Conservation (phyloP, 176 grass and related monocot species). For the Stipa capillata region DNA sequence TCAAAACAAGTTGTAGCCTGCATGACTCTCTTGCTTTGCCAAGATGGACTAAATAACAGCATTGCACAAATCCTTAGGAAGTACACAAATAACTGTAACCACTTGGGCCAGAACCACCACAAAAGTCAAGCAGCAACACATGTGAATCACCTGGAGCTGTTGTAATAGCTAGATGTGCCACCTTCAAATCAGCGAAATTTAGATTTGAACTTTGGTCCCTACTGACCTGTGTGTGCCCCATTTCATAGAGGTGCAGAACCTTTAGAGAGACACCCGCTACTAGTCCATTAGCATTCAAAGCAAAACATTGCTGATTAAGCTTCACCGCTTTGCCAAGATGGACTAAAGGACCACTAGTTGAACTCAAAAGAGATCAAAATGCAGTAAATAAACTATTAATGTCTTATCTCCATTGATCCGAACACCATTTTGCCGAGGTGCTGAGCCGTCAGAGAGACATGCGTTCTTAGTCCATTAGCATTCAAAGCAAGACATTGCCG, state of each 20-base stretch:
- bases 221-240: neutral
- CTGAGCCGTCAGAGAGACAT: constrained; percentile 9
- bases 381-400: neutral
- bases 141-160: neutral
- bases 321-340: constrained; percentile 44
- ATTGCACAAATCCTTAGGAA: neutral
- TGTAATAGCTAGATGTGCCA: neutral
- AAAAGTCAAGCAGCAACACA: neutral
- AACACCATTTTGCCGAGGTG: neutral
- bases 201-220: neutral
- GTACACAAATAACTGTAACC: neutral
- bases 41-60: constrained; percentile 23
- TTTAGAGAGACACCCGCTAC: constrained; percentile 20
- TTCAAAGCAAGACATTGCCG: constrained; percentile 38
- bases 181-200: neutral
- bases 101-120: neutral
- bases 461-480: constrained; percentile 32
- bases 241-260: constrained; percentile 14
- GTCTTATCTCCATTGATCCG: constrained; percentile 21
- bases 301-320: constrained; percentile 13
- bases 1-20: constrained; percentile 27
- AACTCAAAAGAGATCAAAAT: neutral
- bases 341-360: neutral
- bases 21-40: constrained; percentile 14
- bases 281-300: constrained; percentile 68